Evolutionary conservation across 2,329 filamentous ascomycete genomes (phyloP), one percentile per base, ranked within the genome.

Genomic region (Xylaria multiplex): DNA sequence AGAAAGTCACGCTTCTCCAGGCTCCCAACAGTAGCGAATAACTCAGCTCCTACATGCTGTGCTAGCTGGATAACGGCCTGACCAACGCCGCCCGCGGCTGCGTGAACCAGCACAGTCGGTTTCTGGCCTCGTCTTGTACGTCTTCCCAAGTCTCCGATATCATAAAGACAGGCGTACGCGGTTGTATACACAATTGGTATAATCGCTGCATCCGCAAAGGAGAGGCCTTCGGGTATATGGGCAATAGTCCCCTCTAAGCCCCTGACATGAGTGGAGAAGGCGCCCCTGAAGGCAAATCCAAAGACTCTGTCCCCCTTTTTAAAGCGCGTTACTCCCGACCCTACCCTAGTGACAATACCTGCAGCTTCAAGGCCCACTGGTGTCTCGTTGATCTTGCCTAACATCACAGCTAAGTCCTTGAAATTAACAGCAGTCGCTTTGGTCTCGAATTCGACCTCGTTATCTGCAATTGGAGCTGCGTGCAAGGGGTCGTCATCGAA

Each of bases 1-100:
- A 81, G 61, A 11, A 77, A 68, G 14, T 75, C 57, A 13, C 70
- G 72, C 64, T 81, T 79, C 30, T 74, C 73, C 3, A 70, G 48
- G 8, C 71, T 74, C 3, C 73, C 71, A 19, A 77, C 76, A 0
- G 79, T 80, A 5, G 71, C 71, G 53, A 77, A 78, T 0, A 79
- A 64, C n/a, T 75, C 69, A 2, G 69, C 68, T 0, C 67, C 71
- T 7, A 62, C 50, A 7, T 59, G 56, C 45, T 69, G 60, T 1
- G 66, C 66, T 2, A 71, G 22, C 60, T 70, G 65, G 32, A 71
- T 64, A 19, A 66, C 67, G 37, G 68, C 60, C 37, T 71, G 68
- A 6, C 66, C 70, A 9, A 68, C 56, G 14, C 62, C 68, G 4
- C 69, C 69, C 2, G 67, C 66, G 13, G 66, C 72, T 1, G 70